These are phyloP conservation scores for Fusarium clavum DNA, from an alignment of 2,329 filamentous ascomycete genomes.

Conservation along the genomic window DNA sequence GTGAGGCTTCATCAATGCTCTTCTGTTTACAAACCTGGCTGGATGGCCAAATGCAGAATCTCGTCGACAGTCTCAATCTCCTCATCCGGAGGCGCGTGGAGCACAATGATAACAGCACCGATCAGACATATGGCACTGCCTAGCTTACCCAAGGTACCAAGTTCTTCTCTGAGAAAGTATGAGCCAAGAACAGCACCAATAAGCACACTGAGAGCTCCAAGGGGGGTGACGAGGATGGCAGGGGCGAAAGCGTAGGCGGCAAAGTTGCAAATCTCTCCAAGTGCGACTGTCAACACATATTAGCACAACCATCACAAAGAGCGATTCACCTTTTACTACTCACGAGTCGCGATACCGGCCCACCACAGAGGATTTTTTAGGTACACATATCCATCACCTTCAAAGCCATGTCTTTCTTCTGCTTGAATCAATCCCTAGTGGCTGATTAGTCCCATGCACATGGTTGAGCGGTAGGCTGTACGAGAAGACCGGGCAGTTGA, in stretches of 20 bases:
- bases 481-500: not conserved
- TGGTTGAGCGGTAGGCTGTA: not conserved
- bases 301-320: constrained; percentile 25
- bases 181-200: constrained; percentile 95
- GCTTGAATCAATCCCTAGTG: constrained; percentile 86
- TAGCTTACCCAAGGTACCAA: constrained; percentile 91
- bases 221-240: constrained; percentile 95
- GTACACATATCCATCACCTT: constrained; percentile 96
- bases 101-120: constrained; percentile 95
- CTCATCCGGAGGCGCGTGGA: constrained; percentile 95
- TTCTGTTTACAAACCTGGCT: constrained; percentile 73
- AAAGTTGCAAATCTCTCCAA: constrained; percentile 97
- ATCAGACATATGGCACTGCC: constrained; percentile 97
- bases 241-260: constrained; percentile 98
- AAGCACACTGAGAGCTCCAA: constrained; percentile 92
- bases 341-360: constrained; percentile 91
- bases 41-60: constrained; percentile 89
- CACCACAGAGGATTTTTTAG: constrained; percentile 97
- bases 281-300: constrained; percentile 71
- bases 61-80: constrained; percentile 92
- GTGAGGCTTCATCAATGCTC: not conserved
- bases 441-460: constrained; percentile 23
- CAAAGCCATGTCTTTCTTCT: constrained; percentile 91
- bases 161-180: constrained; percentile 90
- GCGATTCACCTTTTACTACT: constrained; percentile 50